Evolutionary conservation across 2,329 filamentous ascomycete species (phyloP).

Genomic region (Epichloe gansuensis): DNA sequence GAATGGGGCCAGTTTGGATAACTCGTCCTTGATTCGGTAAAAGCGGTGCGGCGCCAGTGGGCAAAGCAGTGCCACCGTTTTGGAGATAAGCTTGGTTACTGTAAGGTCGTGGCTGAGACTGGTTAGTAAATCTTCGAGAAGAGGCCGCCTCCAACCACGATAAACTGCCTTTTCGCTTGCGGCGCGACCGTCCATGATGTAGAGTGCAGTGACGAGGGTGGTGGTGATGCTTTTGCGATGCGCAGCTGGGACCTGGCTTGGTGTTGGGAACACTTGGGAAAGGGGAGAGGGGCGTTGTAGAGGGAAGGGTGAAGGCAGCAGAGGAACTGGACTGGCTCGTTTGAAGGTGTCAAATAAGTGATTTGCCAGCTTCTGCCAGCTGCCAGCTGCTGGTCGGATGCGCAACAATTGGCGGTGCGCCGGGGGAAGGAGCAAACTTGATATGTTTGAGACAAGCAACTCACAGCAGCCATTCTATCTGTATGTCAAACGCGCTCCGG

Average conservation of each 20-base stretch:
- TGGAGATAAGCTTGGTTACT: conserved; percentile 47
- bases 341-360: neutral
- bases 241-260: neutral
- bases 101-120: conserved; percentile 29
- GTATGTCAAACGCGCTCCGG: conserved; percentile 15
- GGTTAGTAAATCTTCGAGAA: conserved; percentile 13
- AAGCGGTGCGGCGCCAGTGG: conserved; percentile 50
- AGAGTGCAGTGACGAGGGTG: neutral
- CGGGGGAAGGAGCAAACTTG: conserved; percentile 4
- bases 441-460: conserved; percentile 13
- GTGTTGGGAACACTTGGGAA: neutral
- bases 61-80: conserved; percentile 46
- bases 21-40: conserved; percentile 56
- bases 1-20: conserved; percentile 51
- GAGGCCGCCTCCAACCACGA: neutral
- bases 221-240: neutral
- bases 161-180: neutral
- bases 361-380: conserved; percentile 5
- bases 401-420: conserved; percentile 3
- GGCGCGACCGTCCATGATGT: conserved; percentile 3
- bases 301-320: conserved; percentile 9
- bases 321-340: neutral
- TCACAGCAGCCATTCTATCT: conserved; percentile 33
- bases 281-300: conserved; percentile 5
- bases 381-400: neutral